Conservation (phyloP, 169 alveolate species). For the Plasmodium gonderi region DNA sequence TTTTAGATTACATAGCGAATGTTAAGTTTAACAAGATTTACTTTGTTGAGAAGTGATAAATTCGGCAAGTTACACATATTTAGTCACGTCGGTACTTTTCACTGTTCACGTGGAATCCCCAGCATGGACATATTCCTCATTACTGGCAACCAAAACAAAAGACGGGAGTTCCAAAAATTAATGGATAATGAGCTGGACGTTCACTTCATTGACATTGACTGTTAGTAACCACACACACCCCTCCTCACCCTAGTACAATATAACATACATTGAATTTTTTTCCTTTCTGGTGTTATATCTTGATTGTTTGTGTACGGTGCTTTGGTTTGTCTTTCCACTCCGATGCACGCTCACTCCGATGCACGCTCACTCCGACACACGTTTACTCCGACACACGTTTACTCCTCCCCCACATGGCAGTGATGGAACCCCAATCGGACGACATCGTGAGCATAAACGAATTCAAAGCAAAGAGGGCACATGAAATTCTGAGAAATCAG, state of each 20-base stretch:
- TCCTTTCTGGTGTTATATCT: background rate
- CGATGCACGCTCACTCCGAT: too few species aligned
- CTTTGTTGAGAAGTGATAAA: too few species aligned
- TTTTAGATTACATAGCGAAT: background rate
- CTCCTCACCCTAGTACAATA: background rate
- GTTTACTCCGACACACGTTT: background rate
- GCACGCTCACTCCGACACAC: background rate
- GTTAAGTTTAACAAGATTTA: too few species aligned
- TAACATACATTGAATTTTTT: background rate
- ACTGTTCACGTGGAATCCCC: background rate
- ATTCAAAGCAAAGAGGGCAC: slow-evolving; percentile 19
- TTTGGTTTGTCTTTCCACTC: too few species aligned
- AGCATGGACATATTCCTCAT: slow-evolving; percentile 11
- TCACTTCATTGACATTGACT: slow-evolving; percentile 13
- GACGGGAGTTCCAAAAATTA: slow-evolving; percentile 4
- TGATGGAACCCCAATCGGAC: slow-evolving; percentile 30
- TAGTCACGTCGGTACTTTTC: background rate
- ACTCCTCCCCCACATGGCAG: background rate
- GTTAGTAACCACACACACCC: background rate
- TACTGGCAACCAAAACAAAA: slow-evolving; percentile 37
- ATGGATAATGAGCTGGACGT: slow-evolving; percentile 26
- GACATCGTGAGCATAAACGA: slow-evolving; percentile 53
- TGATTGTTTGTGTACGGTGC: background rate
- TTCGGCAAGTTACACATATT: background rate
- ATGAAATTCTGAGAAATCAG: slow-evolving; percentile 14